Conservation (phyloP, 2,329 filamentous ascomycete species). For the Rutstroemia sp. region DNA sequence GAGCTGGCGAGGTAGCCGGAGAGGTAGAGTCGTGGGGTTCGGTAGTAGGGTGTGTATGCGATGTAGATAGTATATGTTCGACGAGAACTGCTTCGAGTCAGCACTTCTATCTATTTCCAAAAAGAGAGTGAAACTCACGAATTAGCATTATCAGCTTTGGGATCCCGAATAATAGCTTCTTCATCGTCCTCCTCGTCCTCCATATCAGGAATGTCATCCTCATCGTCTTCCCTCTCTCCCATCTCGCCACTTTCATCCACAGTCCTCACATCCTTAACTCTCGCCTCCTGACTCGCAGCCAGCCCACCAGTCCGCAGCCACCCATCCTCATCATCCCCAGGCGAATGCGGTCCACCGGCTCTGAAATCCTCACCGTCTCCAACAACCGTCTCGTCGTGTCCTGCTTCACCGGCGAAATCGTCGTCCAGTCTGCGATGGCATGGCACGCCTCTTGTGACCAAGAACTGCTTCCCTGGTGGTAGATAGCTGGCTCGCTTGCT, state of each 20-base stretch:
- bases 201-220: slow-evolving; percentile 93
- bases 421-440: slow-evolving; percentile 88
- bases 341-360: slow-evolving; percentile 37
- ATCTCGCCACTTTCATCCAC: slow-evolving; percentile 86
- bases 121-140: slow-evolving; percentile 20
- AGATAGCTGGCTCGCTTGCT: slow-evolving; percentile 74
- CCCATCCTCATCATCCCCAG: slow-evolving; percentile 67
- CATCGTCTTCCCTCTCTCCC: slow-evolving; percentile 64
- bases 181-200: slow-evolving; percentile 92
- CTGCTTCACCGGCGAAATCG: slow-evolving; percentile 83
- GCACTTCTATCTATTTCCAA: background rate
- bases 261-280: slow-evolving; percentile 74
- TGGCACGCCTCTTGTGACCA: slow-evolving; percentile 89
- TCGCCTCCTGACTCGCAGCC: slow-evolving; percentile 66
- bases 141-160: slow-evolving; percentile 30
- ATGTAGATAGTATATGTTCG: slow-evolving; percentile 99
- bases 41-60: slow-evolving; percentile 94
- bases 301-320: slow-evolving; percentile 86
- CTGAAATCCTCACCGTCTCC: slow-evolving; percentile 64
- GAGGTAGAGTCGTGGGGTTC: slow-evolving; percentile 89
- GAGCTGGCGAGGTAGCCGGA: slow-evolving; percentile 78
- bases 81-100: slow-evolving; percentile 49
- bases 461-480: slow-evolving; percentile 85
- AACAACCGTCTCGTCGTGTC: slow-evolving; percentile 79
- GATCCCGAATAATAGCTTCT: slow-evolving; percentile 88